Conservation (phyloP, 208 protist genomes). For the Trypanosoma caninum region DNA sequence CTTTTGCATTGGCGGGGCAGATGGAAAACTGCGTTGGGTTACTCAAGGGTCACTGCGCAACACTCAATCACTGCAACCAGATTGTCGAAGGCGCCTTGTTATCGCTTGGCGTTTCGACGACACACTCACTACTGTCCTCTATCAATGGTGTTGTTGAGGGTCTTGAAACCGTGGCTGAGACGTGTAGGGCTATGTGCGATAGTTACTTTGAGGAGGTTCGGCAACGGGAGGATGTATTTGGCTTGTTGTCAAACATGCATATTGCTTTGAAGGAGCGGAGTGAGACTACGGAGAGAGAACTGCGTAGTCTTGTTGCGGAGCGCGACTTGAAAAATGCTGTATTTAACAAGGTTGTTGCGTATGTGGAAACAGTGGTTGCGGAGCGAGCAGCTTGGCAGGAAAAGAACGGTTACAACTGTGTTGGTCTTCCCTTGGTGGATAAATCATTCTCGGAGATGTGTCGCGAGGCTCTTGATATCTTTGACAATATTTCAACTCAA, state of each 20-base stretch:
- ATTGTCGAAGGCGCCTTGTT: conserved; percentile 71
- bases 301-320: conserved; percentile 42
- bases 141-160: conserved; percentile 42
- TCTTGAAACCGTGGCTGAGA: conserved; percentile 32
- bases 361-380: conserved; percentile 64
- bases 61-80: conserved; percentile 51
- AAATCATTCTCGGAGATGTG: conserved; percentile 37
- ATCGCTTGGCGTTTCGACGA: conserved; percentile 56
- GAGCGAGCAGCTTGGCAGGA: conserved; percentile 72
- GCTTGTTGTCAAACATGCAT: conserved; percentile 37
- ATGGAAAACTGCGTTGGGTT: conserved; percentile 39
- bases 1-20: conserved; percentile 28
- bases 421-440: conserved; percentile 50
- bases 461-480: conserved; percentile 26
- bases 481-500: conserved; percentile 24
- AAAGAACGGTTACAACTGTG: conserved; percentile 47
- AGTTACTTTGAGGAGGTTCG: conserved; percentile 35
- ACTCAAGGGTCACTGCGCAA: conserved; percentile 32
- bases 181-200: conserved; percentile 31
- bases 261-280: conserved; percentile 47
- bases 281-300: conserved; percentile 47
- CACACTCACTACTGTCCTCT: conserved; percentile 47
- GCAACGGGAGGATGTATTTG: conserved; percentile 47
- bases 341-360: conserved; percentile 55
- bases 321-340: conserved; percentile 52